phyloP scores from a whole-genome alignment of 2,329 filamentous ascomycete genomes.

The Claviceps pazoutovae region DNA sequence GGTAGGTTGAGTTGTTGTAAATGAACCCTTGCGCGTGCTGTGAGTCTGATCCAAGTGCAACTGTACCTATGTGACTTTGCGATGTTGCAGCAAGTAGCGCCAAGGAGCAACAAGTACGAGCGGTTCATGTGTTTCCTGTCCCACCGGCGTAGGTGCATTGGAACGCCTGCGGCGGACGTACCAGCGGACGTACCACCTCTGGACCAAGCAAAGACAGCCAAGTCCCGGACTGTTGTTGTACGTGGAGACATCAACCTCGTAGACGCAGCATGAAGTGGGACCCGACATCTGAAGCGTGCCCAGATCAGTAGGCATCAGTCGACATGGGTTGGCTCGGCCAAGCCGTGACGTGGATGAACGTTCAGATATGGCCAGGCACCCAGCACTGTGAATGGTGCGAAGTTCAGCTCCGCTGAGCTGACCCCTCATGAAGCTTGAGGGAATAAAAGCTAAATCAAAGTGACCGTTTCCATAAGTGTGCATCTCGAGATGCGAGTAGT shows the following conservation, averaged over 20 bases:
- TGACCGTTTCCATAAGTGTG: not conserved
- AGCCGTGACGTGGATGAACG: not conserved
- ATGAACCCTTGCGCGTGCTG: no score
- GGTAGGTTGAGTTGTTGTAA: no score
- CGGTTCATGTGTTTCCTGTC: not conserved
- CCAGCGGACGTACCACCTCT: not conserved
- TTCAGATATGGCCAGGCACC: not conserved
- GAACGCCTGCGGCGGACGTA: no score
- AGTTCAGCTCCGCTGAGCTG: not conserved
- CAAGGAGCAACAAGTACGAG: not conserved
- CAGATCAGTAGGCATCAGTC: not conserved
- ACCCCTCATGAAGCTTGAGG: not conserved
- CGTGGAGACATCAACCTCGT: not conserved
- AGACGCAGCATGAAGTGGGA: not conserved
- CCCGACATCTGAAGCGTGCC: not conserved
- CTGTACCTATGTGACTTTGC: no score
- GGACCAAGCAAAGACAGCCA: not conserved
- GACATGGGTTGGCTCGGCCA: not conserved
- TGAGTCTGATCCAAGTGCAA: no score
- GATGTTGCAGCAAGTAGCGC: no score
- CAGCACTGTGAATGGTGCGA: not conserved
- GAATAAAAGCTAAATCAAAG: not conserved
- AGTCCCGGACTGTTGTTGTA: not conserved
- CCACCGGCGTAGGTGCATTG: not conserved
- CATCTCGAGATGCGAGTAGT: not conserved